A percentile compares a stretch with the other conserved stretches of the same genome.
Evolutionary conservation across 768 basidiomycete species (phyloP).

Genomic region (Basidioascus undulatus): DNA sequence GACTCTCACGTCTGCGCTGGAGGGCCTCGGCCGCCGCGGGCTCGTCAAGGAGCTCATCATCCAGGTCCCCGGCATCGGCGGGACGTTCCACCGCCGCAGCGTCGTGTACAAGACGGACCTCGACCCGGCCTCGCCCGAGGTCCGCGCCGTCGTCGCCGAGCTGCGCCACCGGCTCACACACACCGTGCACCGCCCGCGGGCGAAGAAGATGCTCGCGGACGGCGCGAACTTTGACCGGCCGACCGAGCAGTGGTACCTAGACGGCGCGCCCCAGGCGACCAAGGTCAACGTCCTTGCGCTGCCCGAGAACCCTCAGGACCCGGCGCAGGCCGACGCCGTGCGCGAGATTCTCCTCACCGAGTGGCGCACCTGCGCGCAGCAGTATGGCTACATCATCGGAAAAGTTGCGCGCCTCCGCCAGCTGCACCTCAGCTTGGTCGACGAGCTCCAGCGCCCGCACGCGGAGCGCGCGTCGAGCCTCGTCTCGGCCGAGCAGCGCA

Average conservation of each 20-base stretch:
- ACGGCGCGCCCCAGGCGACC: too few relatives aligned
- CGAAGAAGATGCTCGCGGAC: slow-evolving; percentile 29
- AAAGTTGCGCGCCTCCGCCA: slow-evolving; percentile 37
- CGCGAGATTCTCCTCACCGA: slow-evolving; percentile 42
- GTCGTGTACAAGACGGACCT: not conserved
- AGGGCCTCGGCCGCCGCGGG: not conserved
- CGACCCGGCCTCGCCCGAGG: not conserved
- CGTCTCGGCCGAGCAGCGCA: slow-evolving; percentile 29
- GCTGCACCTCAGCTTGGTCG: slow-evolving; percentile 34
- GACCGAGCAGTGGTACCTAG: too few relatives aligned
- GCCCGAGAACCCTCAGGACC: not conserved
- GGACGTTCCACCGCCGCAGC: not conserved
- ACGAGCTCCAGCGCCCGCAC: too few relatives aligned
- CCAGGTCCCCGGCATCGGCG: not conserved
- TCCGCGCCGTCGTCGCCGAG: not conserved
- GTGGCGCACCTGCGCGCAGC: slow-evolving; percentile 39
- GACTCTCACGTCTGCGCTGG: not conserved
- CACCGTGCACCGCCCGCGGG: slow-evolving; percentile 26
- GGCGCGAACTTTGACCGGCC: too few relatives aligned
- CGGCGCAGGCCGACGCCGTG: not conserved
- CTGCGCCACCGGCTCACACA: not conserved
- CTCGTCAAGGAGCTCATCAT: slow-evolving; percentile 1
- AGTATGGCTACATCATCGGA: slow-evolving; percentile 50
- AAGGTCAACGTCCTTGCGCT: too few relatives aligned
- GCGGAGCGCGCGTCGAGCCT: slow-evolving; percentile 22